phyloP scores from a whole-genome alignment of 2,329 filamentous ascomycete species.

The Volutella citrinella region DNA sequence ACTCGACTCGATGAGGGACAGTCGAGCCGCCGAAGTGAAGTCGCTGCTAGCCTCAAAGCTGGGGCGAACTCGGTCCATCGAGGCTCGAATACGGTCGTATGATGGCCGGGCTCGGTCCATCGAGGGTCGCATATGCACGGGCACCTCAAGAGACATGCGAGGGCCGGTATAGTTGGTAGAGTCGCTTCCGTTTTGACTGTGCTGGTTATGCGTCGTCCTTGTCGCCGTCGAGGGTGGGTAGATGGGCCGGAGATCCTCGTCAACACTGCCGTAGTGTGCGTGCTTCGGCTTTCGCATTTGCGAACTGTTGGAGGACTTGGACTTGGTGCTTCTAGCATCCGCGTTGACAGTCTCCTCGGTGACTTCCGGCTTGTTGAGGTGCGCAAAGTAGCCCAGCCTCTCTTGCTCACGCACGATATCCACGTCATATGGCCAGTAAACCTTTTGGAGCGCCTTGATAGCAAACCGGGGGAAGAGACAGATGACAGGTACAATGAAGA shows the following conservation, averaged over 20 bases:
- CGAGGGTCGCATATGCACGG: constrained; percentile 46
- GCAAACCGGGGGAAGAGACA: constrained; percentile 85
- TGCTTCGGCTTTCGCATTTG: constrained; percentile 46
- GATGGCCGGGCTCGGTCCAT: constrained; percentile 73
- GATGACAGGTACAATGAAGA: constrained; percentile 74
- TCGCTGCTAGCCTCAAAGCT: constrained; percentile 88
- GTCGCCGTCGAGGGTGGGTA: constrained; percentile 90
- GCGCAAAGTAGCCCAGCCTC: constrained; percentile 75
- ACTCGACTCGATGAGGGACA: constrained; percentile 78
- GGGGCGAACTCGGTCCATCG: constrained; percentile 79
- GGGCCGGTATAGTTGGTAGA: constrained; percentile 83
- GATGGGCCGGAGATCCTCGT: constrained; percentile 88
- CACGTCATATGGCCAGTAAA: constrained; percentile 88
- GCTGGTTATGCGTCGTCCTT: constrained; percentile 66
- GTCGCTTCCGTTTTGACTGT: constrained; percentile 88
- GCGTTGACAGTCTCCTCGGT: constrained; percentile 34
- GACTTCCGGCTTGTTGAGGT: constrained; percentile 48
- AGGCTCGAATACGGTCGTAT: constrained; percentile 82
- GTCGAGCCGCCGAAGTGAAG: constrained; percentile 84
- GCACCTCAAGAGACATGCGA: constrained; percentile 57
- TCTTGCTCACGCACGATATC: constrained; percentile 96
- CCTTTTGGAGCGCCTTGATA: constrained; percentile 86
- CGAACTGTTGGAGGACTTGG: constrained; percentile 58
- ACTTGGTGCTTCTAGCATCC: constrained; percentile 34
- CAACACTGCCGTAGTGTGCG: constrained; percentile 60